Base-by-base conservation (phyloP, 1,284 basidiomycete genomes). In the Erythrobasidium hasegawianum region DNA sequence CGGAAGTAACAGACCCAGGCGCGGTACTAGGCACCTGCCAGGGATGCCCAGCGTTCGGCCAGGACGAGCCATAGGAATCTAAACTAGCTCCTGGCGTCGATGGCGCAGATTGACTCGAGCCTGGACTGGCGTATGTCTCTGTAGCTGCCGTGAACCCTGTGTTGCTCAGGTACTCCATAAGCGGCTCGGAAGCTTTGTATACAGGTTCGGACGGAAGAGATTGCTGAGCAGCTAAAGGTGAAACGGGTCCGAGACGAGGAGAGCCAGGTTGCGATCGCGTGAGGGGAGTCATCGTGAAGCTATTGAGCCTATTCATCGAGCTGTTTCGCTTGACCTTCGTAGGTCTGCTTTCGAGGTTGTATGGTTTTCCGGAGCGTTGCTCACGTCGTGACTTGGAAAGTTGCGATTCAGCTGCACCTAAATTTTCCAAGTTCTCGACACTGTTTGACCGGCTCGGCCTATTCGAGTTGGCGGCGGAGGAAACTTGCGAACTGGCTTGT, bases 111-210 rank as follows among this genome's bases (percentile, higher is more conserved):
- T 57, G 38, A 41, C 62, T 65, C 1, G 62, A 65, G 43, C 47
- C 54, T 10, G 62, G 62, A 40, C 55, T 57, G 11, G 27, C 24
- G 38, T 67, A 67, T 24, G 70, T 41, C 39, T 69, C 60, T 50
- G 75, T 72, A 11, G 71, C 76, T 26, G 75, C 76, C 9, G 76
- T 73, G 64, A 74, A 76, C 59, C 77, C 74, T 43, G 76, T 72
- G 68, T 76, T 58, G 10, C 57, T 45, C 33, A 65, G 62, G 33
- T 55, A 24, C 2, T 64, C 27, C 38, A 38, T 56, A 41, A 57
- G n/a, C 40, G 66, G 33, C 24, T 29, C 26, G 47, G 38, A 38
- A 45, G 50, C 18, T 53, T 47, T 33, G 13, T 29, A 33, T 2
- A 61, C n/a, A 43, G 55, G 49, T 10, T 68, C 52, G 22, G 52